phyloP scores from a whole-genome alignment of 2,329 filamentous ascomycete genomes.

The Pestalotiopsis sp. region DNA sequence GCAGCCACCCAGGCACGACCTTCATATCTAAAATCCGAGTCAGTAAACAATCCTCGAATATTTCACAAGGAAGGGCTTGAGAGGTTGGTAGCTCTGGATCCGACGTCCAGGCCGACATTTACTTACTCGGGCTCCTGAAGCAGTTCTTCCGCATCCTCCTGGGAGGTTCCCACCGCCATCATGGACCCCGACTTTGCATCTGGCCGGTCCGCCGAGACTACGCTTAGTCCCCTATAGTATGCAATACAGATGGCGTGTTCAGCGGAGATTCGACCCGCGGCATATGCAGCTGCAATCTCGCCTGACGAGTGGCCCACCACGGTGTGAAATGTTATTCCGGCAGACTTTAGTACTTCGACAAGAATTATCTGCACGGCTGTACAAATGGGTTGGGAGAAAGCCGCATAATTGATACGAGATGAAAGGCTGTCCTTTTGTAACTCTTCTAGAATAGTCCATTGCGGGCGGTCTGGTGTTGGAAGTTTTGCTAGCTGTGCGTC shows the following conservation, averaged over 20 bases:
- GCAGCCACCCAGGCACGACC: background rate
- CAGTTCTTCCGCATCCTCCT: too few species aligned
- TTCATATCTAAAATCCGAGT: background rate
- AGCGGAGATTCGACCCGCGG: slow-evolving; percentile 17
- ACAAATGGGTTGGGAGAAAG: too few species aligned
- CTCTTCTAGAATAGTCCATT: too few species aligned
- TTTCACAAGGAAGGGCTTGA: too few species aligned
- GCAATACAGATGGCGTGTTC: background rate
- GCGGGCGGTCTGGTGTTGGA: too few species aligned
- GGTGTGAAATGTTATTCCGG: slow-evolving; percentile 30
- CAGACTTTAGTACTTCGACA: slow-evolving; percentile 37
- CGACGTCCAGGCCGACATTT: too few species aligned
- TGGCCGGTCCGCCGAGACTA: background rate
- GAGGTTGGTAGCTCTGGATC: too few species aligned
- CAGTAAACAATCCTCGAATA: too few species aligned
- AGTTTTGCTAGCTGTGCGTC: too few species aligned
- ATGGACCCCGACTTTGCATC: background rate
- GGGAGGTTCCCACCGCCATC: background rate
- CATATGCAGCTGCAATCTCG: slow-evolving; percentile 45
- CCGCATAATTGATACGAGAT: too few species aligned
- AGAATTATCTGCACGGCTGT: slow-evolving; percentile 35
- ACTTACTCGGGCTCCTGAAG: too few species aligned
- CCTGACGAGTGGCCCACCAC: slow-evolving; percentile 37
- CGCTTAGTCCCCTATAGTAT: background rate
- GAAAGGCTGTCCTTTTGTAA: too few species aligned